A percentile compares a stretch with the other conserved stretches of the same genome.
phyloP scores from a whole-genome alignment of 139 green algal genomes.

The Limnomonas spitsbergensis region DNA sequence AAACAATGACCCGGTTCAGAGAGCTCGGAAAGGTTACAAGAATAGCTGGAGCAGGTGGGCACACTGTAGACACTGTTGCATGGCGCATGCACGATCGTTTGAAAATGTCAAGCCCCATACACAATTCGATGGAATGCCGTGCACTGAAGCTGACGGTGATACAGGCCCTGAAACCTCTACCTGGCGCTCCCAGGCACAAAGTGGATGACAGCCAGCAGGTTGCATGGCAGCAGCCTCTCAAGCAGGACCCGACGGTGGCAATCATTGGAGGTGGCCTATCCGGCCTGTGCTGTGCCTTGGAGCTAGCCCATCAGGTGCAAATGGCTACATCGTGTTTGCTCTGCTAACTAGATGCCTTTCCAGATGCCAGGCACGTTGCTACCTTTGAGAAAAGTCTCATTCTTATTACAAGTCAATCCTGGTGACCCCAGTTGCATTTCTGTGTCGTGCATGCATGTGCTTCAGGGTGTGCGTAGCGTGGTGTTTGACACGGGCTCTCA shows the following conservation, averaged over 20 bases:
- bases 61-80: no score
- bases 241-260: constrained; percentile 40
- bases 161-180: no score
- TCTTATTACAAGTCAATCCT: no score
- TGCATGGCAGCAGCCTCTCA: constrained; percentile 1
- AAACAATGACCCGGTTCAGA: constrained; percentile 8
- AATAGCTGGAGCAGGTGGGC: constrained; percentile 11
- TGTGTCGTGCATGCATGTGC: no score
- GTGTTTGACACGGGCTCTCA: constrained; percentile 77
- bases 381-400: neutral
- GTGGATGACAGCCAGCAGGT: constrained; percentile 23
- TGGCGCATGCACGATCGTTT: no score
- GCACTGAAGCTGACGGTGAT: no score
- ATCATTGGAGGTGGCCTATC: constrained; percentile 64
- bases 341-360: neutral
- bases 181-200: constrained; percentile 17
- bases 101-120: no score
- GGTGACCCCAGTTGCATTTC: no score
- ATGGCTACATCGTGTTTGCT: constrained; percentile 13
- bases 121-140: no score
- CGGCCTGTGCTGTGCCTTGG: constrained; percentile 55
- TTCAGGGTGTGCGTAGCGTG: constrained; percentile 13
- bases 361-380: neutral
- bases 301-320: constrained; percentile 29
- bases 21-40: neutral